Percentiles rank a stretch among this genome's conserved stretches.
These are phyloP conservation scores for Cyphellophora attinorum DNA, from an alignment of 2,329 filamentous ascomycete species.

Conservation along the genomic window DNA sequence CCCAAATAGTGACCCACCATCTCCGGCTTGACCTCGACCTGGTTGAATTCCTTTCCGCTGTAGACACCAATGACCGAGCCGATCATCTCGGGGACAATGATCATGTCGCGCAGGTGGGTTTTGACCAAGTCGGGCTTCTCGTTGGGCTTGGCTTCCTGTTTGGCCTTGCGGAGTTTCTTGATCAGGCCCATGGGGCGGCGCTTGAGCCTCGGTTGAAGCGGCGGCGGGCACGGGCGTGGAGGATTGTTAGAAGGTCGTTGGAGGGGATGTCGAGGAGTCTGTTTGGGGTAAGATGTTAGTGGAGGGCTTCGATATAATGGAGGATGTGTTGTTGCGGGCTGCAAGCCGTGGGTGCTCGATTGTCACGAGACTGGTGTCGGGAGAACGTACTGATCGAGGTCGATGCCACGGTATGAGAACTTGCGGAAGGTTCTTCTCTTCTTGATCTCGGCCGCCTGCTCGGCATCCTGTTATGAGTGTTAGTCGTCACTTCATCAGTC, in stretches of 20 bases:
- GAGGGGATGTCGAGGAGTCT: conserved; percentile 98
- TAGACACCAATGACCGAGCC: conserved; percentile 98
- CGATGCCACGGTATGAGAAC: conserved; percentile 98
- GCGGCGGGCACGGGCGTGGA: conserved; percentile 96
- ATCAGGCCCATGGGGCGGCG: conserved; percentile 99
- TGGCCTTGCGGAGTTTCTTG: conserved; percentile 99
- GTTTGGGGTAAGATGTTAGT: conserved; percentile 15
- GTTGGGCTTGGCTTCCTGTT: conserved; percentile 98
- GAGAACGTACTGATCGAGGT: conserved; percentile 88
- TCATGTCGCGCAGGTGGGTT: conserved; percentile 99
- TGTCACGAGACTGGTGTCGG: conserved; percentile 3
- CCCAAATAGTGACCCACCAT: conserved; percentile 99
- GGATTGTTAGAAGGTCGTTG: conserved; percentile 97
- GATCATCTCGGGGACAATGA: conserved; percentile 99
- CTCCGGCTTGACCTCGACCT: conserved; percentile 99
- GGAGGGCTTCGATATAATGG: not conserved
- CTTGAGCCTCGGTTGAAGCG: conserved; percentile 99
- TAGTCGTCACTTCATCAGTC: conserved; percentile 7
- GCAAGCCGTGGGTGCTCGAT: conserved; percentile 5
- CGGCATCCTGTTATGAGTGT: conserved; percentile 63
- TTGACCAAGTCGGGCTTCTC: conserved; percentile 99
- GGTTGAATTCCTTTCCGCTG: conserved; percentile 99
- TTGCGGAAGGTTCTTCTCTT: conserved; percentile 99
- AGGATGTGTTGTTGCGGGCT: conserved; percentile 5
- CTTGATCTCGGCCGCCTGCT: conserved; percentile 99